Evolutionary conservation across 2,329 filamentous ascomycete genomes (phyloP), one percentile per base, ranked within the genome.

Genomic region (Xylariaceae sp.): DNA sequence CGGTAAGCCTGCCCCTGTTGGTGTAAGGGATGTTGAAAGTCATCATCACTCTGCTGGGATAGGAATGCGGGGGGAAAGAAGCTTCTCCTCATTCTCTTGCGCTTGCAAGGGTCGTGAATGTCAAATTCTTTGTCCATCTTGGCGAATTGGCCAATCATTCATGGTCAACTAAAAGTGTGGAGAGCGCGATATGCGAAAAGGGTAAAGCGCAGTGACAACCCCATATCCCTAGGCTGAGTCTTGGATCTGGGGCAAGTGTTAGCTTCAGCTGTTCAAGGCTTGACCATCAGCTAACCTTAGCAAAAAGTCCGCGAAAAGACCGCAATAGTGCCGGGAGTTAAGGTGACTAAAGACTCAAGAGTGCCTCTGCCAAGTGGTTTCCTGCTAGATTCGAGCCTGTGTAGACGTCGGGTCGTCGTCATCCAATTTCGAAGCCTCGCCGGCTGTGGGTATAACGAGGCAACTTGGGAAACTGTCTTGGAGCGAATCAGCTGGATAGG

Each of bases 261-360:
- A 14, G 29, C 41, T 40, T 21, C 13, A 31, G 26, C 38, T 34
- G n/a, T 29, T 38, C 11, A 32, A 15, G 13, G 9, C 21, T 31
- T 31, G 29, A 29, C 17, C 34, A 24, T 18, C 19, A 21, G 18
- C 36, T 29, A 38, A 23, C 15, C 7, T 24, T 24, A 24, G 16
- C 41, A 21, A 28, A 39, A 32, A 34, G 36, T 27, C 38, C 38
- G 38, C n/a, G 38, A 37, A 41, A 44, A 21, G 29, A 35, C 44
- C 44, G 44, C 13, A 19, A 42, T 48, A 45, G 39, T 38, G 45
- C 45, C 45, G 45, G 42, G 29, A 38, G 31, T 31, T n/a, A 17
- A 24, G 23, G 34, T 23, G 14, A 6, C 30, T 19, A 30, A 18
- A 21, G 21, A 24, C 21, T 24, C 6, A 7, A 24, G 7, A 24